phyloP scores from a whole-genome alignment of 2,329 filamentous ascomycete species.

The Pestalotiopsis sp. region DNA sequence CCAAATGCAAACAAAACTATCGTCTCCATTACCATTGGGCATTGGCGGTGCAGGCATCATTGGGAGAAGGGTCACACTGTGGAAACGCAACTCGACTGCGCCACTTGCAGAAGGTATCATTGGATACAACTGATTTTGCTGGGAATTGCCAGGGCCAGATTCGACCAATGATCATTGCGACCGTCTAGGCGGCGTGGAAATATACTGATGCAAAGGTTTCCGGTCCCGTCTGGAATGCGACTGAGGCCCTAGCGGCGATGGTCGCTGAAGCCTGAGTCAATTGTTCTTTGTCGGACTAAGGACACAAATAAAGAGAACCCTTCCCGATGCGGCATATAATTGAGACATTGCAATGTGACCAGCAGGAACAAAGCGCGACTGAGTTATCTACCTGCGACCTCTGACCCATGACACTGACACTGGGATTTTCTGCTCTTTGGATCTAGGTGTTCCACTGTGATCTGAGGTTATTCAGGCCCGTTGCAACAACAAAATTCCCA shows the following conservation, averaged over 20 bases:
- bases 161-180: neutral
- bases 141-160: neutral
- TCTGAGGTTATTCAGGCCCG: too few species aligned
- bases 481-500: too few species aligned
- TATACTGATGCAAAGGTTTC: neutral
- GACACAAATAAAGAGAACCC: neutral
- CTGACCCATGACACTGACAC: too few species aligned
- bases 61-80: slow-evolving; percentile 45
- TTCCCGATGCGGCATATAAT: neutral
- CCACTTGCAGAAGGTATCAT: slow-evolving; percentile 50
- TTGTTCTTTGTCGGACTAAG: neutral
- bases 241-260: neutral
- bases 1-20: slow-evolving; percentile 23
- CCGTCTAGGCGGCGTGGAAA: neutral
- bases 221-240: neutral
- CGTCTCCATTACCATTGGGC: slow-evolving; percentile 40
- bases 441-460: too few species aligned
- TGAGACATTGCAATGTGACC: neutral
- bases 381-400: too few species aligned
- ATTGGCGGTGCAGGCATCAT: slow-evolving; percentile 49
- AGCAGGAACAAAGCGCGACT: neutral
- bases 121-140: slow-evolving; percentile 40
- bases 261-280: neutral
- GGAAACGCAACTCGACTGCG: slow-evolving; percentile 21
- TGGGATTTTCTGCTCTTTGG: too few species aligned